Base-by-base conservation (phyloP, 371 early-diverging fungal species). In the Saksenaea vasiformis region DNA sequence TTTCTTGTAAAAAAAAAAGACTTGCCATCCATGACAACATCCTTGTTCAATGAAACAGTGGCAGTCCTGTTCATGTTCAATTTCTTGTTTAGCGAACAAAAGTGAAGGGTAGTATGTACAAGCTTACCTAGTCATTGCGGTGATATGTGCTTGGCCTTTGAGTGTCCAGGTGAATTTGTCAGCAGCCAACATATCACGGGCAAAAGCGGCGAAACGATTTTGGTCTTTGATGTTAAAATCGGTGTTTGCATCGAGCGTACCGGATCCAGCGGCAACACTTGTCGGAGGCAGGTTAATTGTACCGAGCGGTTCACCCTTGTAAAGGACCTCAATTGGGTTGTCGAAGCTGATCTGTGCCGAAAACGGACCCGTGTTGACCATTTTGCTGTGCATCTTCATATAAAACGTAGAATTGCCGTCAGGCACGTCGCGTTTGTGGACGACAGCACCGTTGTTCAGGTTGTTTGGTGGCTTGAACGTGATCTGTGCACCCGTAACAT, bases 351-450 rank as follows among this genome's bases (percentile, higher is more conserved):
- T 78, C 31, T 73, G 72, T 35, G 87, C 87, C 19, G 79, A 61
- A 68, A 83, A 83, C 4, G 87, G 85, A 54, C 87, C 87, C 22
- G 87, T 87, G 61, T 85, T 77, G 17, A 56, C 68, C 53, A 86
- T 71, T 7, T 44, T 37, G 55, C 80, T 79, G 43, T 74, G 51
- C 78, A 86, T 77, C 34, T 58, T 54, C 80, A 85, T 79, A 41
- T 57, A 66, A 38, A 84, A 69, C 34, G 78, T 73, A 17, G 59
- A 59, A 58, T 82, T 78, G 53, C 62, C 63, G 58, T 70, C 68
- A 39, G 58, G 59, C 26, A 14, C 47, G 22, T 65, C 65, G 31
- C 70, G 70, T 56, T 73, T 70, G 26, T 43, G 22, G 17, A 15
- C 34, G 14, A n/a, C n/a, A 11, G 43, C 8, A 9, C 31, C 53